phyloP scores from a whole-genome alignment of 2,329 filamentous ascomycete genomes.

The Fusarium sp. region DNA sequence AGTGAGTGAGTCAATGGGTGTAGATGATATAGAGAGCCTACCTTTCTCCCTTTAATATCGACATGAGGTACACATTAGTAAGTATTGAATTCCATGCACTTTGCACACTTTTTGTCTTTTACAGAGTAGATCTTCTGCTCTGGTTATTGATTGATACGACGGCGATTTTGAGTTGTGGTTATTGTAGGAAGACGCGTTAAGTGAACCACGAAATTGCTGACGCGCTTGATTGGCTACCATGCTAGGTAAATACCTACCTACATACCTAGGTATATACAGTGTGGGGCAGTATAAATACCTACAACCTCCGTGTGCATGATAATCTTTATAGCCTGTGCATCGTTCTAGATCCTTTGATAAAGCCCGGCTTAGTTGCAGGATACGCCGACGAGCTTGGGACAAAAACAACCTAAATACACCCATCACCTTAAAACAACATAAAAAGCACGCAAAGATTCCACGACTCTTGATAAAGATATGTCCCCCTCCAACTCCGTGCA shows the following conservation, averaged over 20 bases:
- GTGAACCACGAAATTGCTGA: not conserved
- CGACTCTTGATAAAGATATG: conserved; percentile 17
- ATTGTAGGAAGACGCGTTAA: not conserved
- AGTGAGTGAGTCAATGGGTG: not conserved
- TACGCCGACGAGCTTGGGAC: too few relatives aligned
- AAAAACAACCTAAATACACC: not conserved
- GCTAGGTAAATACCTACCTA: too few relatives aligned
- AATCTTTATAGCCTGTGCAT: too few relatives aligned
- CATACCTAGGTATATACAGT: too few relatives aligned
- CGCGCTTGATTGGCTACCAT: not conserved
- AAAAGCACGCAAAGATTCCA: not conserved
- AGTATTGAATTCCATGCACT: not conserved
- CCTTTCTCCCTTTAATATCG: not conserved
- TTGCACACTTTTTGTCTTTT: not conserved
- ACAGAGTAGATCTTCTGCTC: not conserved
- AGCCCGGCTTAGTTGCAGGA: too few relatives aligned
- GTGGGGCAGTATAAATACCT: not conserved
- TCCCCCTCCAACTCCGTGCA: conserved; percentile 33
- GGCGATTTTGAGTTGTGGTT: not conserved
- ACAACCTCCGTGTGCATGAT: too few relatives aligned
- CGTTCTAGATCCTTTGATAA: too few relatives aligned
- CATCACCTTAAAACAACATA: not conserved
- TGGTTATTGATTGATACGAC: not conserved
- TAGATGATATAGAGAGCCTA: not conserved
- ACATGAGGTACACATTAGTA: not conserved